These are phyloP conservation scores for Plasmodium cynomolgi DNA, from an alignment of 169 alveolate genomes.

Conservation along the genomic window DNA sequence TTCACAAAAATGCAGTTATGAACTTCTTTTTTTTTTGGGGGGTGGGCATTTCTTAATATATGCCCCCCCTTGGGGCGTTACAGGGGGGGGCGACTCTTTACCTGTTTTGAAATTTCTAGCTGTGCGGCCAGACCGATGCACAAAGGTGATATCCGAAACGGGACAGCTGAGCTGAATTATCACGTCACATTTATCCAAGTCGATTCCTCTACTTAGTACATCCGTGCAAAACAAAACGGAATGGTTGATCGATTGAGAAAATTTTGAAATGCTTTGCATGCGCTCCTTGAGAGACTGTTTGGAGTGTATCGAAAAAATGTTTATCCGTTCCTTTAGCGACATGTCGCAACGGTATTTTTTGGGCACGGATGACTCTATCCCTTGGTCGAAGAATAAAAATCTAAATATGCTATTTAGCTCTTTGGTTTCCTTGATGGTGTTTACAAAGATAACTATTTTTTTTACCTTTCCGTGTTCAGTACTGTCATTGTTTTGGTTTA, in stretches of 20 bases:
- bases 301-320: conserved; percentile 44
- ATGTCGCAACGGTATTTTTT: conserved; percentile 34
- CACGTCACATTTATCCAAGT: conserved; percentile 94
- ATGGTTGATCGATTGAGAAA: conserved; percentile 32
- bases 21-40: no score
- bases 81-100: background rate
- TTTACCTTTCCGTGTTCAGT: conserved; percentile 6
- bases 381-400: conserved; percentile 31
- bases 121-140: conserved; percentile 96
- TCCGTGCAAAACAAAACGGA: conserved; percentile 93
- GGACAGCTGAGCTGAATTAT: conserved; percentile 94
- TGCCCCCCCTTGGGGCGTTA: no score
- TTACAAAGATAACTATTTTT: conserved; percentile 60
- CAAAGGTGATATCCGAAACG: conserved; percentile 90
- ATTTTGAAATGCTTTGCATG: conserved; percentile 28
- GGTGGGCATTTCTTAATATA: background rate
- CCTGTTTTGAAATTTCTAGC: conserved; percentile 95
- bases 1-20: background rate
- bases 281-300: conserved; percentile 48
- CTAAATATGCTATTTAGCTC: conserved; percentile 10
- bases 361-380: conserved; percentile 59
- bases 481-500: background rate
- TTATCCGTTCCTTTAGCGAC: conserved; percentile 17
- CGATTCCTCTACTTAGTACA: conserved; percentile 96
- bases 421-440: conserved; percentile 44